Evolutionary conservation across 768 basidiomycete genomes (phyloP).

Genomic region (Pleurotus sapidus): DNA sequence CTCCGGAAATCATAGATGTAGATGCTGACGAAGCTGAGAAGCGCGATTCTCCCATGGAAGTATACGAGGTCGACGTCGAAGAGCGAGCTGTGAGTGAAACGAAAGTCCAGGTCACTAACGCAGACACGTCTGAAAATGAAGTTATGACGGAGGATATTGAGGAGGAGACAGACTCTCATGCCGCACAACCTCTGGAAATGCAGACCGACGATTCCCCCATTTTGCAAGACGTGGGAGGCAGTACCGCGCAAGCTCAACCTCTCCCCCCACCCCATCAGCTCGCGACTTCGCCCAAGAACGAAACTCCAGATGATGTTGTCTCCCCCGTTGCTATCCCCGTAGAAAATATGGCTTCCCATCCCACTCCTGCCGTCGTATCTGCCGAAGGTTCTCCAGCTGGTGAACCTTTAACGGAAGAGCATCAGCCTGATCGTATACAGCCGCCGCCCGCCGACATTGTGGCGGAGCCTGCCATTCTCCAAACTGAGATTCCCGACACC

Average conservation of each 20-base stretch:
- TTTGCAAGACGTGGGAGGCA: background rate
- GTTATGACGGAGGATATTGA: background rate
- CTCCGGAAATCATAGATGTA: background rate
- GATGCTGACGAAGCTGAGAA: background rate
- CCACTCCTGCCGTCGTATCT: too few relatives aligned
- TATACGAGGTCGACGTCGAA: background rate
- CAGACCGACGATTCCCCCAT: too few relatives aligned
- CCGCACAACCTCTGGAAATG: background rate
- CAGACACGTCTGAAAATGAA: background rate
- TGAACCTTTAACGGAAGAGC: too few relatives aligned
- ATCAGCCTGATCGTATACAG: too few relatives aligned
- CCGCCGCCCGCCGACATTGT: background rate
- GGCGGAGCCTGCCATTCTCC: background rate
- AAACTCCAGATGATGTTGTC: too few relatives aligned
- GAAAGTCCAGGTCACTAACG: background rate
- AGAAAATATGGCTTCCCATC: too few relatives aligned
- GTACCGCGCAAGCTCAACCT: background rate
- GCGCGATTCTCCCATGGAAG: background rate
- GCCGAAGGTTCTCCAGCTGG: too few relatives aligned
- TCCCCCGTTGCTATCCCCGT: background rate
- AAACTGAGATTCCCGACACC: background rate
- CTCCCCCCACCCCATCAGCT: background rate
- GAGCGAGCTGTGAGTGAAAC: background rate
- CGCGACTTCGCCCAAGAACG: too few relatives aligned
- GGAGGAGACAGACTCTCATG: background rate